phyloP scores from a whole-genome alignment of 2,329 filamentous ascomycete species.

The Biscogniauxia marginata region DNA sequence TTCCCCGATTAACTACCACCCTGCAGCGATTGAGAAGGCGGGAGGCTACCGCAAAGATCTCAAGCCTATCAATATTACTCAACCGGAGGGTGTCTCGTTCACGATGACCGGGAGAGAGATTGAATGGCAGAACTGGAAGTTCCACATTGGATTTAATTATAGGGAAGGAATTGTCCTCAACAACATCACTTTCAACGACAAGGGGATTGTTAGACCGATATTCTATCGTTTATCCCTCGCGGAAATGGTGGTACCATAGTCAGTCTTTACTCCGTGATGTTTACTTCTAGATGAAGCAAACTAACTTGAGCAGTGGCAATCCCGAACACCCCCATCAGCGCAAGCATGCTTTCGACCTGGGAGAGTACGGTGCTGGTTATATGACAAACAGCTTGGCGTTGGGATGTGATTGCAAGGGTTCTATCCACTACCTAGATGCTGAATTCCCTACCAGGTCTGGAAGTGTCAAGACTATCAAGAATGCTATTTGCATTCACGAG shows the following conservation, averaged over 20 bases:
- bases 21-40: constrained; percentile 66
- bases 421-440: constrained; percentile 89
- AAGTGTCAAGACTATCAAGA: constrained; percentile 78
- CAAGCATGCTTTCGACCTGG: constrained; percentile 79
- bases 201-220: constrained; percentile 70
- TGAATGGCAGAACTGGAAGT: constrained; percentile 90
- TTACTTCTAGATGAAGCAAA: neutral
- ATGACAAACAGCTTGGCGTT: constrained; percentile 77
- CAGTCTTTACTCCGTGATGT: constrained; percentile 22
- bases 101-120: constrained; percentile 70
- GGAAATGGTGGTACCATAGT: constrained; percentile 91
- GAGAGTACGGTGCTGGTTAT: constrained; percentile 79
- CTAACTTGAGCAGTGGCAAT: constrained; percentile 51
- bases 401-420: constrained; percentile 84
- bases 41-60: constrained; percentile 76
- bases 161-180: constrained; percentile 87
- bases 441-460: constrained; percentile 78
- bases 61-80: constrained; percentile 85
- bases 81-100: constrained; percentile 88
- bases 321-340: constrained; percentile 77
- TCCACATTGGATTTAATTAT: constrained; percentile 95
- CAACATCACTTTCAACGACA: constrained; percentile 88
- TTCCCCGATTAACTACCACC: constrained; percentile 76
- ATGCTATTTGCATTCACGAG: constrained; percentile 93
- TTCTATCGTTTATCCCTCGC: constrained; percentile 88